phyloP scores from a whole-genome alignment of 1,284 basidiomycete species.

The Pyrrhoderma lamaoense region DNA sequence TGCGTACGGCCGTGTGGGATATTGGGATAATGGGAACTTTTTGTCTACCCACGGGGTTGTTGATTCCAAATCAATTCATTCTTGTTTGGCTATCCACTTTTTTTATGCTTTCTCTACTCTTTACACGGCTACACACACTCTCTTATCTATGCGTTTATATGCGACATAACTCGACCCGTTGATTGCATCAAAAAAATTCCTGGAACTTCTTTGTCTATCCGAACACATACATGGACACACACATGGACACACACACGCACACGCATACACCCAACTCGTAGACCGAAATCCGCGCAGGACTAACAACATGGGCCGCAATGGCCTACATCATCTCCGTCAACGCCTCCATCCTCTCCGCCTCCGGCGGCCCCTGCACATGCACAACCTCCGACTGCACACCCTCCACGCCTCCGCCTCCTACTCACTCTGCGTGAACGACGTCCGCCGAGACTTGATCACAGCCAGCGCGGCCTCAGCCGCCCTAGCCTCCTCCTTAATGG shows the following conservation, averaged over 20 bases:
- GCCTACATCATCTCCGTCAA: conserved; percentile 80
- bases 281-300: conserved; percentile 76
- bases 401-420: conserved; percentile 45
- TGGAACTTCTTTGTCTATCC: neutral
- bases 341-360: conserved; percentile 66
- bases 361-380: conserved; percentile 82
- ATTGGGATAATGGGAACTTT: too few species aligned
- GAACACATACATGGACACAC: too few species aligned
- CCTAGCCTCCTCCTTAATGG: conserved; percentile 77
- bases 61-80: too few species aligned
- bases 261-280: conserved; percentile 26
- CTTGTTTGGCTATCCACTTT: too few species aligned
- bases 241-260: neutral
- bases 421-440: conserved; percentile 55
- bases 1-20: too few species aligned
- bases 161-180: neutral
- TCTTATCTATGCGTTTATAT: too few species aligned
- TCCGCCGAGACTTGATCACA: conserved; percentile 69
- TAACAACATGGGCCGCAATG: conserved; percentile 78
- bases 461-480: conserved; percentile 74
- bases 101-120: too few species aligned
- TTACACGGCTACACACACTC: too few species aligned
- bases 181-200: too few species aligned
- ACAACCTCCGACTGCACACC: conserved; percentile 27
- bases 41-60: too few species aligned